Conservation (phyloP, 345 rosid species). For the Citrus maxima region DNA sequence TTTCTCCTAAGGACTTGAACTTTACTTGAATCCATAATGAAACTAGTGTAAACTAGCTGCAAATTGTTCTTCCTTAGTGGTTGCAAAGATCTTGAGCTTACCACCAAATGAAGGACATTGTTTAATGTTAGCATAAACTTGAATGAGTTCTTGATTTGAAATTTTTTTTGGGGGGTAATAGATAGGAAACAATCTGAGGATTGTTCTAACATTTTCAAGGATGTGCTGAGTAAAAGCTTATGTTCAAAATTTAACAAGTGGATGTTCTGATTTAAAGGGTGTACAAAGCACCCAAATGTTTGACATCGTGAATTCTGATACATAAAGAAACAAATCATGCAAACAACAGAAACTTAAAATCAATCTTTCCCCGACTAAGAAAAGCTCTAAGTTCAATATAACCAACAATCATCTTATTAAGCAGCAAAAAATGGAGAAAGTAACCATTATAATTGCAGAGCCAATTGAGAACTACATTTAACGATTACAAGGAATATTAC, state of each 20-base stretch:
- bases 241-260: neutral
- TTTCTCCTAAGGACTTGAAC: neutral
- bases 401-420: neutral
- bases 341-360: neutral
- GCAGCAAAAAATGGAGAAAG: neutral
- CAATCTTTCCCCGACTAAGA: neutral
- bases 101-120: too few species aligned
- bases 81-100: too few species aligned
- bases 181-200: neutral
- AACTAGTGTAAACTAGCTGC: neutral
- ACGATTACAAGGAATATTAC: slow-evolving; percentile 36
- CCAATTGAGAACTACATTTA: neutral
- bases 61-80: neutral
- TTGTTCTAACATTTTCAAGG: neutral
- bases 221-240: neutral
- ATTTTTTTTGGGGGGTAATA: neutral
- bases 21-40: neutral
- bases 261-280: neutral
- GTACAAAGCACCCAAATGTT: neutral
- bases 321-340: neutral
- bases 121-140: neutral
- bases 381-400: neutral
- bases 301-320: neutral
- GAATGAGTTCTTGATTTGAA: neutral
- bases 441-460: neutral